Conservation (phyloP, 371 early-diverging fungal species). For the Mortierella sp. region DNA sequence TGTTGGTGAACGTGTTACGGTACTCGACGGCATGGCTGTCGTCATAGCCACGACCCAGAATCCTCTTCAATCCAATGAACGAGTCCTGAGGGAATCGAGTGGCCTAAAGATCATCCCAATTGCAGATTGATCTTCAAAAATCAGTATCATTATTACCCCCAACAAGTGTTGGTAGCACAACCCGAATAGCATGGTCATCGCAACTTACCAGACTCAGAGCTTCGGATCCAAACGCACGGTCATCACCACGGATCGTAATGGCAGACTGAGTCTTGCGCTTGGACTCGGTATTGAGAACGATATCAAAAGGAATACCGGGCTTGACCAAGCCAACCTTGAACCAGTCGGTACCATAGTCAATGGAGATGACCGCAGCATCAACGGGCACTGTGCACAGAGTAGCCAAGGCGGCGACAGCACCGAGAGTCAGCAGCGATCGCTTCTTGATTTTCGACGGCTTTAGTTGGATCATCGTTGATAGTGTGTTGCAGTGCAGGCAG, state of each 20-base stretch:
- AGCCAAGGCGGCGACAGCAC: constrained; percentile 51
- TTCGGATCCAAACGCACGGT: constrained; percentile 91
- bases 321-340: constrained; percentile 94
- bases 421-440: constrained; percentile 38
- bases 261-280: constrained; percentile 93
- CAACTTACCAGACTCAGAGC: constrained; percentile 84
- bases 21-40: constrained; percentile 77
- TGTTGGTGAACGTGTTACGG: constrained; percentile 75
- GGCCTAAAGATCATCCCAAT: constrained; percentile 62
- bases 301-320: constrained; percentile 89
- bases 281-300: constrained; percentile 95
- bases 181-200: too few species aligned
- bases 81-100: constrained; percentile 87
- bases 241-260: constrained; percentile 81
- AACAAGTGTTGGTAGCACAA: too few species aligned
- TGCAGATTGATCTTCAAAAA: too few species aligned
- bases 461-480: constrained; percentile 13
- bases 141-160: too few species aligned
- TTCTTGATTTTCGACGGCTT: constrained; percentile 29
- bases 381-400: constrained; percentile 40
- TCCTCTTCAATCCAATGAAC: constrained; percentile 82
- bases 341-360: constrained; percentile 97
- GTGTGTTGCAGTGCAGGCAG: not conserved
- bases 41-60: constrained; percentile 81
- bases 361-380: constrained; percentile 85